Percentiles rank a stretch among this genome's conserved stretches.
These are phyloP conservation scores for Arabidopsis lyrata DNA, from an alignment of 441 rosid genomes.

Conservation along the genomic window DNA sequence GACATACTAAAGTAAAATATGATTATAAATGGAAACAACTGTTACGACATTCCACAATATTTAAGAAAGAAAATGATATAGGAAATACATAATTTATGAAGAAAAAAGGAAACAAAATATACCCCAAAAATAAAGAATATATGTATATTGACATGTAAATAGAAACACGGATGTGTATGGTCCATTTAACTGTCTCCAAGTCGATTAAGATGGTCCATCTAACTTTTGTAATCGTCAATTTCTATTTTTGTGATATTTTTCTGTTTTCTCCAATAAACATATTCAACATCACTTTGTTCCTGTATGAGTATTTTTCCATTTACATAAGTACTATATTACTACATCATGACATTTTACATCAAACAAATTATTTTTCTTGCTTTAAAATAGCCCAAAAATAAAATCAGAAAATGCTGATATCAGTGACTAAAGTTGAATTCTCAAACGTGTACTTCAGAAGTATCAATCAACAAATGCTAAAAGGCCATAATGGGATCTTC, in stretches of 20 bases:
- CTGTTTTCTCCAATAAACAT: neutral
- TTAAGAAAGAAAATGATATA: neutral
- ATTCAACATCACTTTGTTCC: neutral
- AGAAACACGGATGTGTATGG: neutral
- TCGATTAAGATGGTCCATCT: neutral
- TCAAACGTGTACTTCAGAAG: neutral
- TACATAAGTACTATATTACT: neutral
- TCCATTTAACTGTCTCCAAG: neutral
- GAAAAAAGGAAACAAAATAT: neutral
- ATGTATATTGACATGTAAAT: neutral
- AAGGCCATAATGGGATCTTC: conserved; percentile 26
- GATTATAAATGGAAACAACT: conserved; percentile 8
- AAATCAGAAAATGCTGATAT: neutral
- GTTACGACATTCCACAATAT: neutral
- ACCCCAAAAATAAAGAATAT: neutral
- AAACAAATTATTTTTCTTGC: neutral
- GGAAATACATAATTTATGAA: neutral
- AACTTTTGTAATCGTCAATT: neutral
- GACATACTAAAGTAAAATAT: neutral
- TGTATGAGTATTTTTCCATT: neutral
- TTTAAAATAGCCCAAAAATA: neutral
- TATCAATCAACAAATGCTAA: conserved; percentile 18
- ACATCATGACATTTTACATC: neutral
- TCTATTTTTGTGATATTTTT: neutral
- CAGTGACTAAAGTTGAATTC: neutral